Evolutionary conservation across 139 green algal genomes (phyloP).

Genomic region (Zygnema cylindricum): DNA sequence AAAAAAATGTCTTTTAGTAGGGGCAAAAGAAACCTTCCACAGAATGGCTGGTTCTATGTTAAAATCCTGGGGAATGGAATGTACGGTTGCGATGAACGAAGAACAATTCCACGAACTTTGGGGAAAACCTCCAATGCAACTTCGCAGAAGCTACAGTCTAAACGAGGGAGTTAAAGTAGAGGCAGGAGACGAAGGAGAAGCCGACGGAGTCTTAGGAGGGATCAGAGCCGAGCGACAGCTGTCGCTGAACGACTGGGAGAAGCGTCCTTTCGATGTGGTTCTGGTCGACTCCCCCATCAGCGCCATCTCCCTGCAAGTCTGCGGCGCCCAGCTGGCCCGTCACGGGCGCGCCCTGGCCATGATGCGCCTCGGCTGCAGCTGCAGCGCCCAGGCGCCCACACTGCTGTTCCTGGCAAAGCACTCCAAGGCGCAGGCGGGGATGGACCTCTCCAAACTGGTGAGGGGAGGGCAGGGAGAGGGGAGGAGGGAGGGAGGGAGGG

Average conservation of each 20-base stretch:
- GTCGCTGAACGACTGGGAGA: not conserved
- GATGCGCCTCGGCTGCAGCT: conserved; percentile 45
- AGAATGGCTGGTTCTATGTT: conserved; percentile 51
- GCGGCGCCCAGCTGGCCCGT: not conserved
- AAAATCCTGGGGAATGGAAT: conserved; percentile 24
- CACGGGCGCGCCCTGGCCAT: conserved; percentile 35
- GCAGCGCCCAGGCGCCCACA: not conserved
- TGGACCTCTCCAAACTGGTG: conserved; percentile 34
- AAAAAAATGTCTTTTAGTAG: conserved; percentile 38
- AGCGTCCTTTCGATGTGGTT: conserved; percentile 34
- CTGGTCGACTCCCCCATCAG: conserved; percentile 39
- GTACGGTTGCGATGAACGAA: not conserved
- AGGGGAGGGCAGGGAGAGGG: conserved; percentile 1
- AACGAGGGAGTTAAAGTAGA: not conserved
- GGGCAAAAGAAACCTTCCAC: conserved; percentile 13
- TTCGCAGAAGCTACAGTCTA: not conserved
- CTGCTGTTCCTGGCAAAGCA: conserved; percentile 57
- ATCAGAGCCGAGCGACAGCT: not conserved
- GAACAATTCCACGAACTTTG: conserved; percentile 42
- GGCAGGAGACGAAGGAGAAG: not conserved
- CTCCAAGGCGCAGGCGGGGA: conserved; percentile 14
- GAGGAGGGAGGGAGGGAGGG: not conserved
- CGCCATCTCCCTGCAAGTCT: not conserved
- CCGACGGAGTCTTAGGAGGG: not conserved
- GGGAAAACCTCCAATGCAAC: not conserved